Percentiles rank a stretch among this genome's conserved stretches.
phyloP scores from a whole-genome alignment of 345 rosid species.

The Syzygium aromaticum region DNA sequence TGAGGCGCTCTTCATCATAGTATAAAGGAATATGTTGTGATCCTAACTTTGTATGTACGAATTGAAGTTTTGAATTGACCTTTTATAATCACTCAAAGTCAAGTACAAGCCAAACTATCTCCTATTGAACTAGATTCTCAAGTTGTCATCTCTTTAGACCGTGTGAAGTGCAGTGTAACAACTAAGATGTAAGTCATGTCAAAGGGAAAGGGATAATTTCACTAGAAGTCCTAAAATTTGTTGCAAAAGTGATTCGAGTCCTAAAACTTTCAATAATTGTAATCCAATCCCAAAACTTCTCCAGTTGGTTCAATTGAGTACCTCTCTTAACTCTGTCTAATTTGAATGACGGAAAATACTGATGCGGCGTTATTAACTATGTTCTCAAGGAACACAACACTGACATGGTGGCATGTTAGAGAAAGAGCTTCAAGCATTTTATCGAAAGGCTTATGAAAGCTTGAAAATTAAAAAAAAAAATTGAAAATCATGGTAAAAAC shows the following conservation, averaged over 20 bases:
- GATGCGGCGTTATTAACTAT: not conserved
- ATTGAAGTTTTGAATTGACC: not conserved
- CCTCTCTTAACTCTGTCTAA: not conserved
- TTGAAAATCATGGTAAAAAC: not conserved
- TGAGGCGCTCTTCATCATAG: not conserved
- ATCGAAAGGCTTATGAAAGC: not conserved
- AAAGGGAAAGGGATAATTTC: not conserved
- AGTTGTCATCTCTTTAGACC: not conserved
- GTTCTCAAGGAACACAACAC: not conserved
- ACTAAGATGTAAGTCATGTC: not conserved
- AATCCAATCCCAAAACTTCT: not conserved
- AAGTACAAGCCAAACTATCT: not conserved
- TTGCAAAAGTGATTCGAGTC: not conserved
- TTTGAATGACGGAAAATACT: not conserved
- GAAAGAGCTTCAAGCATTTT: not conserved
- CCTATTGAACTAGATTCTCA: not conserved
- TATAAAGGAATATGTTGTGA: not conserved
- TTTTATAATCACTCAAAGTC: not conserved
- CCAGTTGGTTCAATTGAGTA: not conserved
- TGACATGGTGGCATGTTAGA: not conserved
- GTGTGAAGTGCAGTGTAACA: not conserved
- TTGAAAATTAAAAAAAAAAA: not conserved
- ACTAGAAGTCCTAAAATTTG: not conserved
- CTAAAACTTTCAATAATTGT: not conserved
- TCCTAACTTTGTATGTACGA: not conserved